A percentile compares a stretch with the other conserved stretches of the same genome.
Evolutionary conservation across 345 rosid genomes (phyloP).

Genomic region (Corchorus capsularis): DNA sequence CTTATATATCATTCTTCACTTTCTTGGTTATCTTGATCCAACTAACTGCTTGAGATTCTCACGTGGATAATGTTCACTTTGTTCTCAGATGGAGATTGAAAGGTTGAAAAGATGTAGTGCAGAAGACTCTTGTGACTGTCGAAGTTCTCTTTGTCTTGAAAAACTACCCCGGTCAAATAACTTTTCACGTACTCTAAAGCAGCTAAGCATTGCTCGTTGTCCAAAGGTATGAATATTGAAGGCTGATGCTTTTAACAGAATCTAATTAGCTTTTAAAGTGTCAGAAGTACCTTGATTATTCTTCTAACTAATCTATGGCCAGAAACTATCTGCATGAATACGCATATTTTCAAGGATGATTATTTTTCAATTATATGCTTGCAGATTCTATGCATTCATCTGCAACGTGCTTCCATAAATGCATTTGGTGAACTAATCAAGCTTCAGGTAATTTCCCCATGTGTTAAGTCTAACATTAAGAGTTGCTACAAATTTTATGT

Average conservation of each 20-base stretch:
- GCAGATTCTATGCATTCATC: constrained; percentile 88
- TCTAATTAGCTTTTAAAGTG: constrained; percentile 1
- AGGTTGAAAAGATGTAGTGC: constrained; percentile 53
- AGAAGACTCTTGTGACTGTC: constrained; percentile 69
- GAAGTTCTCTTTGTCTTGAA: constrained; percentile 38
- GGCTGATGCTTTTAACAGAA: constrained; percentile 9
- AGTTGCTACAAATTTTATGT: neutral
- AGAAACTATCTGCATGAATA: neutral
- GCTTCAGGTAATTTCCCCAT: constrained; percentile 51
- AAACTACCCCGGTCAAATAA: constrained; percentile 75
- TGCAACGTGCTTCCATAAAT: constrained; percentile 67
- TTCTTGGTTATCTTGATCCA: constrained; percentile 9
- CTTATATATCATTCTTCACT: neutral
- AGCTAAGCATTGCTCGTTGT: constrained; percentile 59
- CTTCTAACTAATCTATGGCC: neutral
- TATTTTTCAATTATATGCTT: constrained; percentile 19
- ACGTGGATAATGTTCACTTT: constrained; percentile 14
- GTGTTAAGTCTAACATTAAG: neutral
- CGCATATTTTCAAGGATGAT: constrained; percentile 13
- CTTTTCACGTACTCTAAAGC: constrained; percentile 56
- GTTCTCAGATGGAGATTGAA: constrained; percentile 50
- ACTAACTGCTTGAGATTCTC: neutral
- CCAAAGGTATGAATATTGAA: constrained; percentile 57
- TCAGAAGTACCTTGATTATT: neutral
- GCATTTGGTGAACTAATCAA: constrained; percentile 66